Evolutionary conservation across 495 filamentous ascomycete genomes (phyloP).

Genomic region (Letharia columbiana): DNA sequence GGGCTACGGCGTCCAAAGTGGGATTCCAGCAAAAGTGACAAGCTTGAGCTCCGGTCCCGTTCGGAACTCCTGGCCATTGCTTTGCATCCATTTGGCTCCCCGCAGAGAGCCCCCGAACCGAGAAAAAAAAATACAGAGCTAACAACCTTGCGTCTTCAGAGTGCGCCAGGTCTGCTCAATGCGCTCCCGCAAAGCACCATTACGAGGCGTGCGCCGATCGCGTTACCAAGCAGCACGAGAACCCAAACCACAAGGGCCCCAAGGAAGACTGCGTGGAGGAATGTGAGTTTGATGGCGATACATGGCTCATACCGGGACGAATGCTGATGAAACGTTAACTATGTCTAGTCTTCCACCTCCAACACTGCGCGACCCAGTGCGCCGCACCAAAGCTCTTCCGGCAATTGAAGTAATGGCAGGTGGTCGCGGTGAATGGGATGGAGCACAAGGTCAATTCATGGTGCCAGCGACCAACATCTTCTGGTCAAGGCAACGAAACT

Average conservation of each 20-base stretch:
- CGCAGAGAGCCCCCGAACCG: neutral
- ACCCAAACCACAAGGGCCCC: conserved; percentile 51
- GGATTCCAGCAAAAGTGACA: neutral
- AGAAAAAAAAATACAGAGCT: neutral
- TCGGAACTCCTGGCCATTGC: neutral
- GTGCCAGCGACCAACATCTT: neutral
- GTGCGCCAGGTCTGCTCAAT: conserved; percentile 76
- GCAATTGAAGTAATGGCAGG: conserved; percentile 56
- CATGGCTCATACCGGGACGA: neutral
- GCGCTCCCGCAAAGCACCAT: conserved; percentile 87
- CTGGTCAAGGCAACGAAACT: neutral
- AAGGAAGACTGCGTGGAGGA: conserved; percentile 98
- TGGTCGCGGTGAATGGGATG: neutral
- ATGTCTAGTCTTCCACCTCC: conserved; percentile 84
- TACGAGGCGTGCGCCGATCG: conserved; percentile 95
- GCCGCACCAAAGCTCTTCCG: conserved; percentile 94
- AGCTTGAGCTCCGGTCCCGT: neutral
- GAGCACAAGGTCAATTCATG: no score
- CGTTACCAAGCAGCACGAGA: conserved; percentile 64
- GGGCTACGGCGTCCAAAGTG: neutral
- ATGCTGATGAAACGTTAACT: neutral
- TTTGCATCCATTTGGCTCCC: neutral
- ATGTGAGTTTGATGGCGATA: conserved; percentile 56
- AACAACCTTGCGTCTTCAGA: conserved; percentile 45
- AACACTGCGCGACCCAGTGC: conserved; percentile 84